These are phyloP conservation scores for Claviceps sorghi DNA, from an alignment of 2,329 filamentous ascomycete species.

Conservation along the genomic window DNA sequence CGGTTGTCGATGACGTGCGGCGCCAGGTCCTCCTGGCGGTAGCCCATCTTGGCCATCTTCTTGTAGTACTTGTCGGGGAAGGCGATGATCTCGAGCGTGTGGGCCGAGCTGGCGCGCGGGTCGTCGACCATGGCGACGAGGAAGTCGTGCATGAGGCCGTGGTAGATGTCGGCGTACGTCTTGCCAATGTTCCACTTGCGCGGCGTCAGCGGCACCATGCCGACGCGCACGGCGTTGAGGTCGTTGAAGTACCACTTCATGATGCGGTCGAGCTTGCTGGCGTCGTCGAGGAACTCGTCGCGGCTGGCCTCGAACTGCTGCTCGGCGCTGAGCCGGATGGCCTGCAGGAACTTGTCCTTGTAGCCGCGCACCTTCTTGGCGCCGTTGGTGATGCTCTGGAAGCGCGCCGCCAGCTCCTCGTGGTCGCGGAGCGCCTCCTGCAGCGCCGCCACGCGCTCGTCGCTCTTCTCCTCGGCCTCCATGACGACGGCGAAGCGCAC, in stretches of 20 bases:
- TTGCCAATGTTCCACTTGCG: conserved; percentile 94
- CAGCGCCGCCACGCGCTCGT: conserved; percentile 76
- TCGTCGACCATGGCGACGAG: conserved; percentile 72
- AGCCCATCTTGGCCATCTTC: conserved; percentile 85
- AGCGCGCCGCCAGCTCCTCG: conserved; percentile 80
- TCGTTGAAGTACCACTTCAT: conserved; percentile 98
- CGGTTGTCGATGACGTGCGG: conserved; percentile 85
- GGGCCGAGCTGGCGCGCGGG: conserved; percentile 66
- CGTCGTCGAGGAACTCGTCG: conserved; percentile 68
- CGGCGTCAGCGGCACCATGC: conserved; percentile 83
- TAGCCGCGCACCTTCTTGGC: conserved; percentile 87
- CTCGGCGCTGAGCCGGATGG: conserved; percentile 59
- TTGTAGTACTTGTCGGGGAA: conserved; percentile 94
- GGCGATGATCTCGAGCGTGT: conserved; percentile 82
- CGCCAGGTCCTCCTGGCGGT: conserved; percentile 57
- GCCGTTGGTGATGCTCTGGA: conserved; percentile 89
- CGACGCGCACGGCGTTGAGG: conserved; percentile 82
- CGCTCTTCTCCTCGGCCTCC: conserved; percentile 91
- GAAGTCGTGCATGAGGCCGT: conserved; percentile 90
- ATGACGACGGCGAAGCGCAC: conserved; percentile 86
- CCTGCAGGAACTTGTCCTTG: conserved; percentile 85
- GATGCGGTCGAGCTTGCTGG: conserved; percentile 68
- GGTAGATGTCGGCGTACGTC: conserved; percentile 82
- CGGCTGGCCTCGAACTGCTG: conserved; percentile 59
- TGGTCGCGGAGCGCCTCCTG: conserved; percentile 94